A percentile compares a stretch with the other conserved stretches of the same genome.
Evolutionary conservation across 2,329 filamentous ascomycete genomes (phyloP).

Genomic region (Mycosphaerelloides madeirae): DNA sequence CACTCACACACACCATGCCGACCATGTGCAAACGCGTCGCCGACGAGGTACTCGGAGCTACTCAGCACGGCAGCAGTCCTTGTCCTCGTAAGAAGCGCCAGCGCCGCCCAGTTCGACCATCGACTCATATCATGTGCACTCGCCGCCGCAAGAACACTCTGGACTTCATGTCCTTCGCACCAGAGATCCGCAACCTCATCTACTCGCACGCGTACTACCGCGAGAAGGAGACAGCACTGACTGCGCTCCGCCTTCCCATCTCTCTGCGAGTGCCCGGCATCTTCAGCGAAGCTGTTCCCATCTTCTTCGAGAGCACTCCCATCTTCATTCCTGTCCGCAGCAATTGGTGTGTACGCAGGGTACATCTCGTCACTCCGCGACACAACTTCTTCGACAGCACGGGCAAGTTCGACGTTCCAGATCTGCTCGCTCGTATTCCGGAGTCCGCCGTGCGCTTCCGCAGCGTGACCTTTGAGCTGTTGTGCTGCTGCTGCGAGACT

Average conservation of each 20-base stretch:
- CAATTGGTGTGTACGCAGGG: slow-evolving; percentile 4
- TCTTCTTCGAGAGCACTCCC: slow-evolving; percentile 9
- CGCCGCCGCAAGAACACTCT: slow-evolving; percentile 4
- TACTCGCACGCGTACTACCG: slow-evolving; percentile 4
- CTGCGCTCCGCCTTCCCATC: slow-evolving; percentile 1
- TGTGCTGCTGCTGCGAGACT: slow-evolving; percentile 7
- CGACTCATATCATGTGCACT: slow-evolving; percentile 9
- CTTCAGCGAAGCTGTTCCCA: slow-evolving; percentile 4
- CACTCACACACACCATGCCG: too few relatives aligned
- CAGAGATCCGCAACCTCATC: slow-evolving; percentile 10
- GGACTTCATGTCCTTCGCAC: slow-evolving; percentile 6
- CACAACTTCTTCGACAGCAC: slow-evolving; percentile 4
- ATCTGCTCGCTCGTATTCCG: background rate
- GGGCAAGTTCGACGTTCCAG: slow-evolving; percentile 2
- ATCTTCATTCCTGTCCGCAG: slow-evolving; percentile 2
- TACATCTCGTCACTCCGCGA: slow-evolving; percentile 2
- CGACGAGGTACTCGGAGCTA: too few relatives aligned
- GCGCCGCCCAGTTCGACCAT: background rate
- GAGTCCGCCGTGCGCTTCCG: slow-evolving; percentile 3
- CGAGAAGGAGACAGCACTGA: background rate
- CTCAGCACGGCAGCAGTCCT: too few relatives aligned
- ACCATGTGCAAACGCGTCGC: too few relatives aligned
- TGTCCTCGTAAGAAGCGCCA: too few relatives aligned
- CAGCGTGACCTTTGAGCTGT: slow-evolving; percentile 1
- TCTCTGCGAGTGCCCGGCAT: slow-evolving; percentile 4